phyloP scores from a whole-genome alignment of 495 filamentous ascomycete species.

The Neurospora discreta region DNA sequence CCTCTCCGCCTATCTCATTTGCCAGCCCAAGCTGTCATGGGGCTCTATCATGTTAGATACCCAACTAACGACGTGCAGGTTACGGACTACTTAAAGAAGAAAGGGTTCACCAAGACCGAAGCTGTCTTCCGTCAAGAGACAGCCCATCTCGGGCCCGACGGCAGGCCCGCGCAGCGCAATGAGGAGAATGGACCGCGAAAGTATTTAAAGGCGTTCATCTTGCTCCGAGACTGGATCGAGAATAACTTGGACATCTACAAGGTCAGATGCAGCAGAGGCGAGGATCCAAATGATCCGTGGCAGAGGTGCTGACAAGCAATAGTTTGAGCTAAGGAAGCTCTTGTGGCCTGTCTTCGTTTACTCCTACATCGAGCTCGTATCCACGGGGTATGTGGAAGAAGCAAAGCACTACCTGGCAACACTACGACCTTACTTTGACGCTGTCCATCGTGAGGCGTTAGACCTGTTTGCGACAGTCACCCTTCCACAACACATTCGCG shows the following conservation, averaged over 20 bases:
- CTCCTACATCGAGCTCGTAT: conserved; percentile 74
- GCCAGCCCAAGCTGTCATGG: background rate
- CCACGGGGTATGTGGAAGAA: conserved; percentile 58
- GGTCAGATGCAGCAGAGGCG: conserved; percentile 29
- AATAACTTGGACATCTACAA: conserved; percentile 90
- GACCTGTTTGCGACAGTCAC: conserved; percentile 54
- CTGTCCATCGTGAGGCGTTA: conserved; percentile 66
- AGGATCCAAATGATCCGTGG: background rate
- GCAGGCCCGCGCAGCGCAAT: conserved; percentile 50
- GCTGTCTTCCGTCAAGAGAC: conserved; percentile 88
- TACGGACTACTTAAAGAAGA: conserved; percentile 92
- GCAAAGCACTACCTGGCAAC: conserved; percentile 57
- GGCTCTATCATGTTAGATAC: background rate
- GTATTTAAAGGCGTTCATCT: conserved; percentile 60
- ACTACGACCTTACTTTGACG: conserved; percentile 58
- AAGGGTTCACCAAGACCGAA: conserved; percentile 87
- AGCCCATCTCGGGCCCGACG: conserved; percentile 59
- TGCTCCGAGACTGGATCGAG: conserved; percentile 73
- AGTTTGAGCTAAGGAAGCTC: conserved; percentile 80
- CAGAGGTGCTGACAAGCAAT: conserved; percentile 19
- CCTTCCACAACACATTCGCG: conserved; percentile 63
- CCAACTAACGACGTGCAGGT: conserved; percentile 42
- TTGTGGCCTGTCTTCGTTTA: conserved; percentile 92
- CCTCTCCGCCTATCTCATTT: background rate
- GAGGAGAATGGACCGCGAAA: conserved; percentile 65